Base-by-base conservation (phyloP, 73 alveolate species). In the Paramecium tetraurelia region DNA sequence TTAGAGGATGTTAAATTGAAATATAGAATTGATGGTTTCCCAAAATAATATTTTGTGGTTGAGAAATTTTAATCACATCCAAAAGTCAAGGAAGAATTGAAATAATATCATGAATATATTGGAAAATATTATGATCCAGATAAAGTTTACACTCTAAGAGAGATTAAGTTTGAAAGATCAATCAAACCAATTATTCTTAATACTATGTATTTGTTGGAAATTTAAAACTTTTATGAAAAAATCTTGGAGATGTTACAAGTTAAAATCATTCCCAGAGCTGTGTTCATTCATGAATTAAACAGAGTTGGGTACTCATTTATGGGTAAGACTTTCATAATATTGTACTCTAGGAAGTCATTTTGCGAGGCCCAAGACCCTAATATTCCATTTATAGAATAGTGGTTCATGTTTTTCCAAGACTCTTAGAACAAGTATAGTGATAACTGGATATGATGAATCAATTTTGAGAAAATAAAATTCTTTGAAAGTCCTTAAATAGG, bases 291-390 rank as follows among this genome's bases (percentile, higher is more conserved):
- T 41, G 87, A 75, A 41, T 38, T 75, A 10, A 75, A 33, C 16
- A 75, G 87, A 38, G 87, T 75, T 10, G 87, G 87, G 10, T 75
- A 75, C 12, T 75, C 87, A 29, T 75, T 14, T 38, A 35, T 75
- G 58, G 87, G 87, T 75, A 38, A 11, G 59, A 1, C 0, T 16
- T 36, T 1, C 18, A 31, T 33, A 75, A 33, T 41, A 35, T 7
- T n/a, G 18, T 11, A 21, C 5, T 36, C 16, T 29, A 41, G 68
- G 59, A 9, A 35, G 38, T 75, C 29, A 75, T 11, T 75, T 41
- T 27, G 84, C 84, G 4, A 75, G 59, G 38, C 87, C 87, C 4
- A 41, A 41, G 18, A 75, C 87, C 5, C 8, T 75, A 38, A 75
- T 75, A 75, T 75, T 38, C 59, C 87, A 75, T 75, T 75, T 75